Percentiles rank a stretch among this genome's conserved stretches.
These are phyloP conservation scores for Nicotiana sylvestris DNA, from an alignment of 257 asterid species.

Conservation along the genomic window DNA sequence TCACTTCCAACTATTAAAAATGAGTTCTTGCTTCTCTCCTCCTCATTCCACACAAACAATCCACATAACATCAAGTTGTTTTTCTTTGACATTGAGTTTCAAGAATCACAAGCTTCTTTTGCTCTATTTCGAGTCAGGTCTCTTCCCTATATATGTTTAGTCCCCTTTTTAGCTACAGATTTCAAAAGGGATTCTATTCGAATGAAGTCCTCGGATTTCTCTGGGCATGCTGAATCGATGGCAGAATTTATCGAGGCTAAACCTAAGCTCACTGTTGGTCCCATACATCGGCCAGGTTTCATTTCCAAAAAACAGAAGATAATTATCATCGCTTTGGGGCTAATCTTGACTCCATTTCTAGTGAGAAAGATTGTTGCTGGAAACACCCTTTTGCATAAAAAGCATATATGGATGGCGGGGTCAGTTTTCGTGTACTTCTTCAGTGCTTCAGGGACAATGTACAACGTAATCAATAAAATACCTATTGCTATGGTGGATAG, in stretches of 20 bases:
- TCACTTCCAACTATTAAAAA: neutral
- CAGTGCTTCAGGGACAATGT: slow-evolving; percentile 89
- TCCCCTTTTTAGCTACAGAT: slow-evolving; percentile 55
- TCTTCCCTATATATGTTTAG: slow-evolving; percentile 67
- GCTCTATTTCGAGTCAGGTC: slow-evolving; percentile 55
- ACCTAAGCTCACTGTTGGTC: slow-evolving; percentile 41
- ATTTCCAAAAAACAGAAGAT: slow-evolving; percentile 53
- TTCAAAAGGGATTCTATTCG: slow-evolving; percentile 41
- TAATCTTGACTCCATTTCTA: slow-evolving; percentile 48
- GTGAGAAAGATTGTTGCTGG: slow-evolving; percentile 49
- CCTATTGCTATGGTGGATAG: slow-evolving; percentile 71
- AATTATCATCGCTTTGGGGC: slow-evolving; percentile 28
- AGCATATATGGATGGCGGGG: slow-evolving; percentile 74
- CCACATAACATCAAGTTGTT: slow-evolving; percentile 27
- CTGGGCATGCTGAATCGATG: slow-evolving; percentile 76
- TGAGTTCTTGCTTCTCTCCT: slow-evolving; percentile 48
- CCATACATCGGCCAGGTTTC: slow-evolving; percentile 54
- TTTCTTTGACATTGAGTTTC: slow-evolving; percentile 68
- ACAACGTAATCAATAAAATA: slow-evolving; percentile 82
- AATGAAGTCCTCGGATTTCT: slow-evolving; percentile 64
- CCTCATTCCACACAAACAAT: slow-evolving; percentile 51
- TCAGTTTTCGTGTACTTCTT: slow-evolving; percentile 77
- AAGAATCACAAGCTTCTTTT: slow-evolving; percentile 64
- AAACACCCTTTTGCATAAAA: slow-evolving; percentile 55
- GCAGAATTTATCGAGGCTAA: slow-evolving; percentile 59